Percentiles rank a stretch among this genome's conserved stretches.
phyloP scores from a whole-genome alignment of 2,329 filamentous ascomycete genomes.

The Colletotrichum gloeosporioides region DNA sequence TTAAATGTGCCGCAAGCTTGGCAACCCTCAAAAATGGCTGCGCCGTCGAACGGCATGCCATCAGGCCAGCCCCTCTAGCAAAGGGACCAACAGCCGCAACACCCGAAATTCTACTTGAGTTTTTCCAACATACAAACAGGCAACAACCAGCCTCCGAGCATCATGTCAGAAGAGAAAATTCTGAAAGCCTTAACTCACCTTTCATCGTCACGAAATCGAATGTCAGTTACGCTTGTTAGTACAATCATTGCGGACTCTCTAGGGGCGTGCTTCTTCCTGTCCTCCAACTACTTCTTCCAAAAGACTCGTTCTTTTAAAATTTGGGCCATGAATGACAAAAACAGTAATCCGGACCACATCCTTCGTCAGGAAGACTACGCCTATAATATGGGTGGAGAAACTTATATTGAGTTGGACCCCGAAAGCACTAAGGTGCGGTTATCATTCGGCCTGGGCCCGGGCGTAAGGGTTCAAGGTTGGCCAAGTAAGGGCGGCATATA shows the following conservation, averaged over 20 bases:
- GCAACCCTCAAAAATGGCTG: too few relatives aligned
- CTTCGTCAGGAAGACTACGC: neutral
- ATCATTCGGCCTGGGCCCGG: neutral
- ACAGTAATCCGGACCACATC: neutral
- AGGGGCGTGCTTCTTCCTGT: neutral
- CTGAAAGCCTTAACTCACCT: neutral
- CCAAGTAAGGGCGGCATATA: neutral
- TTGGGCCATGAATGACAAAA: neutral
- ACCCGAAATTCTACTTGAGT: too few relatives aligned
- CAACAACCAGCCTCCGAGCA: neutral
- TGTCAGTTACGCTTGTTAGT: neutral
- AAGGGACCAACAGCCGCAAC: too few relatives aligned
- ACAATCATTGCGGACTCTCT: neutral
- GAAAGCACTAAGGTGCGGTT: neutral
- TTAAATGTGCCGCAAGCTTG: too few relatives aligned
- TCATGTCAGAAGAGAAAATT: neutral
- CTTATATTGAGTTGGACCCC: neutral
- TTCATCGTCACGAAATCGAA: neutral
- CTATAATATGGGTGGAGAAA: neutral
- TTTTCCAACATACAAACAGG: neutral
- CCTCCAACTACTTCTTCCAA: neutral
- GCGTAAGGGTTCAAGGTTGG: neutral
- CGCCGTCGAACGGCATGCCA: too few relatives aligned
- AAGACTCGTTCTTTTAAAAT: neutral
- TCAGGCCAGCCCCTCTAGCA: too few relatives aligned